A percentile compares a stretch with the other conserved stretches of the same genome.
phyloP scores from a whole-genome alignment of 257 asterid species.

The Gardenia jasminoides region DNA sequence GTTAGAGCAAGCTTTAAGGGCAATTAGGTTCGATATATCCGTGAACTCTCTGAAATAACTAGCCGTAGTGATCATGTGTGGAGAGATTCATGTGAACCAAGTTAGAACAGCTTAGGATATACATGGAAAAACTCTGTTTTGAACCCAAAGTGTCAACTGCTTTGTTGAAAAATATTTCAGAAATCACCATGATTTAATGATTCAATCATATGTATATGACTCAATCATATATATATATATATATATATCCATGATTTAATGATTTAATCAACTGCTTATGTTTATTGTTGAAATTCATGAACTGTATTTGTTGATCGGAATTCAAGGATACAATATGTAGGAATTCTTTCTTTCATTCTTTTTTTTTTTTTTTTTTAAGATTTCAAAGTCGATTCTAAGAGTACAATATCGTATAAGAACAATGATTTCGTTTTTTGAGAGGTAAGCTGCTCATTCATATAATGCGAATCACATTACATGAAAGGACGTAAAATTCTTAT shows the following conservation, averaged over 20 bases:
- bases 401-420: not conserved
- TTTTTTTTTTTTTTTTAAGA: not conserved
- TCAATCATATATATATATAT: no score
- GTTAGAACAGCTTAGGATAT: not conserved
- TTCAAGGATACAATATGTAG: not conserved
- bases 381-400: not conserved
- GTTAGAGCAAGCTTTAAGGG: not conserved
- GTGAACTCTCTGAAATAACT: not conserved
- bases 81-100: conserved; percentile 4
- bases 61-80: not conserved
- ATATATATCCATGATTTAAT: not conserved
- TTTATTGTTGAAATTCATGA: not conserved
- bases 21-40: not conserved
- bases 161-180: not conserved
- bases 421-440: not conserved
- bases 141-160: not conserved
- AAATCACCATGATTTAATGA: not conserved
- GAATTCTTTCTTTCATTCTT: no score
- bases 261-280: no score
- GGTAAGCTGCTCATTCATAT: not conserved
- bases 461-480: no score
- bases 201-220: not conserved
- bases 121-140: not conserved
- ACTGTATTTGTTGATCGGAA: not conserved
- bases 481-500: no score